phyloP scores from a whole-genome alignment of 2,329 filamentous ascomycete genomes.

The Lecanicillium sp. region DNA sequence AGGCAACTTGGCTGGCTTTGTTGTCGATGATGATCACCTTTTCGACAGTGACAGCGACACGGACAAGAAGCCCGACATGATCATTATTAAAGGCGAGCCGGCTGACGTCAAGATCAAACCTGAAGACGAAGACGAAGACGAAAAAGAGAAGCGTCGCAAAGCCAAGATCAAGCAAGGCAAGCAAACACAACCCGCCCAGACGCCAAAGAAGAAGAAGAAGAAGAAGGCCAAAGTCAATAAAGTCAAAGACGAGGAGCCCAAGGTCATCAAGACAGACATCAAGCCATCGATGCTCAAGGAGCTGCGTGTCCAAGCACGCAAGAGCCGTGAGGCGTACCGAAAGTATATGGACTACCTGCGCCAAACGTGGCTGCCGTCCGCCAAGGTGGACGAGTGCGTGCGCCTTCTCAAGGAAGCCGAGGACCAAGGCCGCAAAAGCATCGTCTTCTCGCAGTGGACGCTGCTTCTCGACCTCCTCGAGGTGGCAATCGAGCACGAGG shows the following conservation, averaged over 20 bases:
- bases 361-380: constrained; percentile 67
- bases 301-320: constrained; percentile 60
- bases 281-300: constrained; percentile 52
- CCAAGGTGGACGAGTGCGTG: constrained; percentile 75
- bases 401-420: constrained; percentile 63
- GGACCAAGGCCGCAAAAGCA: constrained; percentile 59
- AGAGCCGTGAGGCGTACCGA: constrained; percentile 58
- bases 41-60: constrained; percentile 28
- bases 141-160: constrained; percentile 19
- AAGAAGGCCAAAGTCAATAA: constrained; percentile 17
- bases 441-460: constrained; percentile 77
- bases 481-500: constrained; percentile 60
- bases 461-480: constrained; percentile 68
- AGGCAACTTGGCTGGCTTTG: constrained; percentile 31
- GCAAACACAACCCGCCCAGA: not conserved
- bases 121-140: constrained; percentile 26
- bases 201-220: constrained; percentile 18
- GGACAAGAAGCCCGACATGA: constrained; percentile 23
- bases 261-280: constrained; percentile 39
- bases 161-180: constrained; percentile 10
- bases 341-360: constrained; percentile 64
- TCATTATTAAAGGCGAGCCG: constrained; percentile 15
- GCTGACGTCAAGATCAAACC: not conserved
- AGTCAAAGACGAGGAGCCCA: constrained; percentile 28
- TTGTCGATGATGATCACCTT: constrained; percentile 27